These are phyloP conservation scores for Phytophthora sansomeana DNA, from an alignment of 352 stramenopile genomes.

Conservation along the genomic window DNA sequence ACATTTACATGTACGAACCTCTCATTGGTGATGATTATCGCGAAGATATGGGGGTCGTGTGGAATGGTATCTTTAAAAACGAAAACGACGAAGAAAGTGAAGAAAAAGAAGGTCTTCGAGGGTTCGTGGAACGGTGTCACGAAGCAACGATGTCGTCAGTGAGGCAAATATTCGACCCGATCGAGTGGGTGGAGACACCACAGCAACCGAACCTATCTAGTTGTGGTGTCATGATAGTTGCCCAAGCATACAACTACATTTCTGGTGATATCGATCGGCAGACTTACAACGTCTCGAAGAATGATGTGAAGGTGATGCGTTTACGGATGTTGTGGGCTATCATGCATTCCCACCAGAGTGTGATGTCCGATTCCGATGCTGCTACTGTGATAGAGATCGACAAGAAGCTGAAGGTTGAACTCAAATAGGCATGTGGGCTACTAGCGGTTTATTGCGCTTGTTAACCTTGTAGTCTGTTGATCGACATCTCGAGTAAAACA, in stretches of 20 bases:
- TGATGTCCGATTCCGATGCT: too few species aligned
- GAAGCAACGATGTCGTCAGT: background rate
- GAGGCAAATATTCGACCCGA: background rate
- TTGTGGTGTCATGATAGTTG: conserved; percentile 9
- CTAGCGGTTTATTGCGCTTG: too few species aligned
- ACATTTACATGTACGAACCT: conserved; percentile 15
- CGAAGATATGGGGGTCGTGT: conserved; percentile 1
- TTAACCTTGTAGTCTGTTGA: too few species aligned
- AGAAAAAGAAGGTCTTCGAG: background rate
- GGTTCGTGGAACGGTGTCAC: background rate
- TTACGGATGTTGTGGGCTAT: too few species aligned
- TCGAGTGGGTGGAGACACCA: conserved; percentile 5
- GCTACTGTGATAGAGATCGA: too few species aligned
- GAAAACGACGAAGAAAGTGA: background rate
- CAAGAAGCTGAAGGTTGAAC: too few species aligned
- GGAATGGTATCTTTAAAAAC: background rate
- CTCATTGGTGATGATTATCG: conserved; percentile 12
- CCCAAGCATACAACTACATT: conserved; percentile 4
- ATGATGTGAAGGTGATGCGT: too few species aligned
- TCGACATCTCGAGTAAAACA: too few species aligned
- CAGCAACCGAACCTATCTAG: background rate
- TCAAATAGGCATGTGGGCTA: too few species aligned
- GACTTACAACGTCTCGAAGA: too few species aligned
- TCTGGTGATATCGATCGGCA: background rate
- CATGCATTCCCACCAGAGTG: too few species aligned